Percentiles rank a stretch among this genome's conserved stretches.
These are phyloP conservation scores for Epichloe baconii DNA, from an alignment of 2,329 filamentous ascomycete genomes.

Conservation along the genomic window DNA sequence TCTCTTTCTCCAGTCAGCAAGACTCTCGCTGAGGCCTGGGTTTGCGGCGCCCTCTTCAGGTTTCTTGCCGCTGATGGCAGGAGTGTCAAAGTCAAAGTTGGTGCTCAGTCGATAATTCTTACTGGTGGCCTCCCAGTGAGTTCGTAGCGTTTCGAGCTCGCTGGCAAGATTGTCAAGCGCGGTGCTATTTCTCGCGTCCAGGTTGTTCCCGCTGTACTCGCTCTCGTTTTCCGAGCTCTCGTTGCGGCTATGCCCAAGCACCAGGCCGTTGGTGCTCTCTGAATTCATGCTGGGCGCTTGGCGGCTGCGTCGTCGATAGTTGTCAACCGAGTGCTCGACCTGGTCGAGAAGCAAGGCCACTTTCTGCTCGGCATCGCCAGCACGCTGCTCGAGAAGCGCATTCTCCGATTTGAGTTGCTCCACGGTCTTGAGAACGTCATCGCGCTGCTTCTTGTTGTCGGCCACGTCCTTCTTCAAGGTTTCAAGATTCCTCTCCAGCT, in stretches of 20 bases:
- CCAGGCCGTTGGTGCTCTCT: slow-evolving; percentile 21
- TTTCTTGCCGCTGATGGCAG: slow-evolving; percentile 25
- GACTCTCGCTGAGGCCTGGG: slow-evolving; percentile 51
- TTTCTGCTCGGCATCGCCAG: slow-evolving; percentile 81
- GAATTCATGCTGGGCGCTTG: slow-evolving; percentile 35
- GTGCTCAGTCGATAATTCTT: slow-evolving; percentile 88
- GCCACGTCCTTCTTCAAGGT: slow-evolving; percentile 58
- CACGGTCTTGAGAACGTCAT: slow-evolving; percentile 48
- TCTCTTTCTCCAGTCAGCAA: slow-evolving; percentile 70
- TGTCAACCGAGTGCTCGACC: slow-evolving; percentile 86
- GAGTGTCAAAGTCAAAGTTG: slow-evolving; percentile 68
- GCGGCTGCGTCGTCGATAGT: slow-evolving; percentile 70
- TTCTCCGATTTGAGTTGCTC: slow-evolving; percentile 80
- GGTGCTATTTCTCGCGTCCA: slow-evolving; percentile 41
- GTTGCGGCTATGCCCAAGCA: slow-evolving; percentile 33
- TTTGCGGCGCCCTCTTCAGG: slow-evolving; percentile 27
- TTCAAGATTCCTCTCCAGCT: slow-evolving; percentile 59
- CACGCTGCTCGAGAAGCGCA: slow-evolving; percentile 64
- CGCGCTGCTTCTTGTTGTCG: slow-evolving; percentile 53
- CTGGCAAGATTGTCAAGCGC: slow-evolving; percentile 84
- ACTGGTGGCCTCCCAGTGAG: slow-evolving; percentile 91
- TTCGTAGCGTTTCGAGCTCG: slow-evolving; percentile 81
- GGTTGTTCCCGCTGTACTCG: slow-evolving; percentile 41
- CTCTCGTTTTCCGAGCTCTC: slow-evolving; percentile 50
- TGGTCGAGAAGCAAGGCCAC: slow-evolving; percentile 89